Conservation (phyloP, 805 yeast genomes). For the Saturnispora hagleri region DNA sequence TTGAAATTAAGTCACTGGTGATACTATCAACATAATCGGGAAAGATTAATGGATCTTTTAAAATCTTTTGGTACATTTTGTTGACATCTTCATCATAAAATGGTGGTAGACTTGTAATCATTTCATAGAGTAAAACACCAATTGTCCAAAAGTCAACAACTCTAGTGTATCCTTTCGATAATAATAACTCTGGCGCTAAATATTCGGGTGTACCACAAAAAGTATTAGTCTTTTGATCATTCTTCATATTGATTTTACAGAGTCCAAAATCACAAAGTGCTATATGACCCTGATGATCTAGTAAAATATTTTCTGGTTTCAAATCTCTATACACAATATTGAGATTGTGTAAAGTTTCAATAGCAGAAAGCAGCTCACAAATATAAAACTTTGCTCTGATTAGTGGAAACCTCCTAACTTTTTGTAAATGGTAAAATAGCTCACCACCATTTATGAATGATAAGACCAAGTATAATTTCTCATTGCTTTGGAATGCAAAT, state of each 20-base stretch:
- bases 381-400: constrained; percentile 89
- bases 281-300: constrained; percentile 96
- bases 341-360: constrained; percentile 83
- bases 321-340: constrained; percentile 92
- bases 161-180: constrained; percentile 91
- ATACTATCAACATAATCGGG: constrained; percentile 82
- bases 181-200: constrained; percentile 85
- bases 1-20: constrained; percentile 70
- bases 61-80: constrained; percentile 87
- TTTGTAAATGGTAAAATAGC: constrained; percentile 85
- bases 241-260: constrained; percentile 90
- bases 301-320: constrained; percentile 89
- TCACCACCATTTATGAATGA: constrained; percentile 97
- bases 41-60: constrained; percentile 81
- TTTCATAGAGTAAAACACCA: constrained; percentile 87
- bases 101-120: constrained; percentile 96
- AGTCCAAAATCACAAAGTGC: constrained; percentile 96
- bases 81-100: constrained; percentile 91
- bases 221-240: constrained; percentile 76
- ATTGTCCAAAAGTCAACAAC: constrained; percentile 99
- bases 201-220: constrained; percentile 99
- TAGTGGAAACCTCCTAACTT: constrained; percentile 79
- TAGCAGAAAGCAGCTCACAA: constrained; percentile 87
- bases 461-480: constrained; percentile 79
- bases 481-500: constrained; percentile 96